phyloP scores from a whole-genome alignment of 2,329 filamentous ascomycete genomes.

The Exophiala spinifera region DNA sequence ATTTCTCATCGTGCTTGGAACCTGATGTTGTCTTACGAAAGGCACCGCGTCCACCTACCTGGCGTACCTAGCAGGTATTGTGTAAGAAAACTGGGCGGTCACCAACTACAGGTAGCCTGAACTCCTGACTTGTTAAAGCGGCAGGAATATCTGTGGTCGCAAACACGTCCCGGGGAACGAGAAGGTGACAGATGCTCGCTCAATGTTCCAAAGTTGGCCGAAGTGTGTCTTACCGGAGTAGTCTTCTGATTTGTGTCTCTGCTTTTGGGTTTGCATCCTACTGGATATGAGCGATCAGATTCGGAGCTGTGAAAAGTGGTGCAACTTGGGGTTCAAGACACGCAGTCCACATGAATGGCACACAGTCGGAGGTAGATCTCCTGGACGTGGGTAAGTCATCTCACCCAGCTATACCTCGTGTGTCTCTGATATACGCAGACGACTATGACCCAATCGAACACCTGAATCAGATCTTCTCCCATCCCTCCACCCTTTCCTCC shows the following conservation, averaged over 20 bases:
- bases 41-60: too few relatives aligned
- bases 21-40: too few relatives aligned
- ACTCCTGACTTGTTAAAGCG: too few relatives aligned
- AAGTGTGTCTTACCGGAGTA: too few relatives aligned
- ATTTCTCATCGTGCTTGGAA: too few relatives aligned
- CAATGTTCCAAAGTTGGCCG: too few relatives aligned
- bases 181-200: too few relatives aligned
- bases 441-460: constrained; percentile 93
- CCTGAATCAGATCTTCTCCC: constrained; percentile 88
- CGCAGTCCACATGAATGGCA: constrained; percentile 24
- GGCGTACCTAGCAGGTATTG: too few relatives aligned
- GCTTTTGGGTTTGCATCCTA: background rate
- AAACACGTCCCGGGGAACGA: too few relatives aligned
- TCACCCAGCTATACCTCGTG: background rate
- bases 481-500: constrained; percentile 78
- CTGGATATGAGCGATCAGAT: constrained; percentile 3
- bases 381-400: constrained; percentile 43
- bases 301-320: background rate
- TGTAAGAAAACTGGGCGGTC: too few relatives aligned
- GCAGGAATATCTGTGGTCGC: too few relatives aligned
- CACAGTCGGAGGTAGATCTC: constrained; percentile 35
- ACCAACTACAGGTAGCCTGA: too few relatives aligned
- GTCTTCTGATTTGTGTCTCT: background rate
- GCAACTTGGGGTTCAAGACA: background rate
- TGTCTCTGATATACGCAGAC: constrained; percentile 42